Evolutionary conservation across 2,329 filamentous ascomycete species (phyloP), one percentile per base, ranked within the genome.

Genomic region (Xylaria polymorpha): DNA sequence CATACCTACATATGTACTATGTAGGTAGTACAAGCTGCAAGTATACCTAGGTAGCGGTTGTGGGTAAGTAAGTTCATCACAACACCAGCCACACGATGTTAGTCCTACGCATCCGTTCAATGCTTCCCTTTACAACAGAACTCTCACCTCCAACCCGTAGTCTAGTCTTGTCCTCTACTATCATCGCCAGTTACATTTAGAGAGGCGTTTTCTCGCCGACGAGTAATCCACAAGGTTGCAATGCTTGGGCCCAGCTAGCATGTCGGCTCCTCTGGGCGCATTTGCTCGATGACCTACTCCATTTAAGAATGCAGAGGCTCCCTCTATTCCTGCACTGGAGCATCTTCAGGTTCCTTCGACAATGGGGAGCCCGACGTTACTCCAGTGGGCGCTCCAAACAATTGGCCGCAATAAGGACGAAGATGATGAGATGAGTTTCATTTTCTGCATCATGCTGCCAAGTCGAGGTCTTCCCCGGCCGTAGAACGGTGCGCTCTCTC

Each of bases 381-480:
- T 41, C 67, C 64, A 64, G 56, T 67, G 48, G 61, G 61, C 20
- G 51, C 56, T 67, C 48, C 56, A 56, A 57, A 35, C 61, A 50
- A 70, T 56, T 66, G 61, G 51, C 66, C 57, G 56, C 43, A 62
- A 63, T 59, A 46, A 66, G 50, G 61, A 62, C 46, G 60, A 60
- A 55, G 66, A 63, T 66, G 25, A 53, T 69, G 58, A 20, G n/a
- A n/a, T 29, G 25, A 29, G 67, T 69, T 68, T 73, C 67, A 69
- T 51, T 25, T 69, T 44, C 64, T 67, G 66, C 71, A 67, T 66
- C 60, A 65, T 67, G 61, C 61, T 64, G 69, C 67, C 60, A 66
- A 64, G 65, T 59, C 51, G 41, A 64, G 66, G 71, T 68, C 68
- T 66, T 70, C 61, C 70, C 64, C 66, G 51, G 61, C 48, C 50